phyloP scores from a whole-genome alignment of 2,329 filamentous ascomycete species.

The Emmonsiellopsis sp. region DNA sequence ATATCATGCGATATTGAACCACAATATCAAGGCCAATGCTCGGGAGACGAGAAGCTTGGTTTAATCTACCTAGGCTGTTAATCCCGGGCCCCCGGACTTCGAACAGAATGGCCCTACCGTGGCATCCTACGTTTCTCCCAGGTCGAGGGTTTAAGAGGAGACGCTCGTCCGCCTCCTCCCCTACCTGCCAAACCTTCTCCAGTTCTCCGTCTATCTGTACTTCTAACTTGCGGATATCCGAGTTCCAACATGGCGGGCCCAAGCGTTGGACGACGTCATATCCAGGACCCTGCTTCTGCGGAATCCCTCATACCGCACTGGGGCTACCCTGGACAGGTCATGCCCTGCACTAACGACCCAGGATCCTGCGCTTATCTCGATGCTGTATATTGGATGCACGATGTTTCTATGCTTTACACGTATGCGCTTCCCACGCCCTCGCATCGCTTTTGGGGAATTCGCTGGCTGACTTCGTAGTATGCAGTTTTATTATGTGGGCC shows the following conservation, averaged over 20 bases:
- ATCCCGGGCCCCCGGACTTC: not conserved
- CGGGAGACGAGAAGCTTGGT: no score
- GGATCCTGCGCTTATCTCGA: conserved; percentile 52
- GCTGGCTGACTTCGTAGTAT: not conserved
- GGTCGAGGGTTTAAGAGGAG: not conserved
- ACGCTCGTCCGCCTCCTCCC: not conserved
- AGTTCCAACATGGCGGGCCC: not conserved
- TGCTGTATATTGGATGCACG: conserved; percentile 45
- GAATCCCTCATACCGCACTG: conserved; percentile 39
- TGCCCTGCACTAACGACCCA: conserved; percentile 49
- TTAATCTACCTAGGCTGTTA: not conserved
- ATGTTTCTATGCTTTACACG: conserved; percentile 44
- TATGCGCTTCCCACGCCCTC: not conserved
- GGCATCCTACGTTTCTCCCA: not conserved
- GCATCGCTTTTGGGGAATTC: not conserved
- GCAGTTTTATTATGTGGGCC: conserved; percentile 47
- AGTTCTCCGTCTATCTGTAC: not conserved
- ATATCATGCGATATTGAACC: no score
- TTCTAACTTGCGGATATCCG: not conserved
- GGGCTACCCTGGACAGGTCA: conserved; percentile 45
- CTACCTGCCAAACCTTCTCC: not conserved
- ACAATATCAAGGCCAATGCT: no score
- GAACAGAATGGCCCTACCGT: not conserved
- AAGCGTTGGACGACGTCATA: conserved; percentile 25
- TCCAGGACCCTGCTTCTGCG: conserved; percentile 37